These are phyloP conservation scores for Darksidea phi DNA, from an alignment of 495 filamentous ascomycete species.

Conservation along the genomic window DNA sequence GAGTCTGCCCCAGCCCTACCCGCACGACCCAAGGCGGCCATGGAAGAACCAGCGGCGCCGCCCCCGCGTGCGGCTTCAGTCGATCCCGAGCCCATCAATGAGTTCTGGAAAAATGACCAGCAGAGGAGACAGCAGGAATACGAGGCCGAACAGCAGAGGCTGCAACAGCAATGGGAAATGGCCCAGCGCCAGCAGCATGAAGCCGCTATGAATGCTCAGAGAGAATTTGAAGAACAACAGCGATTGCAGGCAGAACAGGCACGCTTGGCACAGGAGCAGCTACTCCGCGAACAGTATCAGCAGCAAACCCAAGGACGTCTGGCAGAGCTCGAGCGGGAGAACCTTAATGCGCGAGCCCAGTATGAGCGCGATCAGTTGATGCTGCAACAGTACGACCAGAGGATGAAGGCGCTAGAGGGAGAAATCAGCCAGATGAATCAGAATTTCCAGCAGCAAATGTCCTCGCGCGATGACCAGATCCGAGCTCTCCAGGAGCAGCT, in stretches of 20 bases:
- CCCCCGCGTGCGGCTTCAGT: constrained; percentile 54
- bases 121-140: constrained; percentile 88
- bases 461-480: constrained; percentile 93
- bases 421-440: constrained; percentile 79
- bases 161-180: constrained; percentile 77
- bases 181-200: constrained; percentile 78
- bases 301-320: constrained; percentile 90
- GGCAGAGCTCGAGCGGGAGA: constrained; percentile 91
- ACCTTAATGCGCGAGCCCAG: constrained; percentile 88
- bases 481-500: constrained; percentile 87
- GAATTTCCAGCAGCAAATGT: constrained; percentile 79
- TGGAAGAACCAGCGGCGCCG: constrained; percentile 64
- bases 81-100: constrained; percentile 94
- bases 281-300: constrained; percentile 81
- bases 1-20: constrained; percentile 76
- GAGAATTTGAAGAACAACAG: constrained; percentile 94
- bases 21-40: constrained; percentile 67
- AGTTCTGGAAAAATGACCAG: constrained; percentile 96
- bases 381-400: constrained; percentile 92
- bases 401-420: constrained; percentile 86
- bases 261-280: constrained; percentile 81
- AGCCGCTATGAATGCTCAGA: constrained; percentile 76
- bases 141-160: constrained; percentile 82
- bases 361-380: constrained; percentile 96
- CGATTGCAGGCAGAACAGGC: constrained; percentile 84